Base-by-base conservation (phyloP, 2,329 filamentous ascomycete species). In the Penicillium sp. region DNA sequence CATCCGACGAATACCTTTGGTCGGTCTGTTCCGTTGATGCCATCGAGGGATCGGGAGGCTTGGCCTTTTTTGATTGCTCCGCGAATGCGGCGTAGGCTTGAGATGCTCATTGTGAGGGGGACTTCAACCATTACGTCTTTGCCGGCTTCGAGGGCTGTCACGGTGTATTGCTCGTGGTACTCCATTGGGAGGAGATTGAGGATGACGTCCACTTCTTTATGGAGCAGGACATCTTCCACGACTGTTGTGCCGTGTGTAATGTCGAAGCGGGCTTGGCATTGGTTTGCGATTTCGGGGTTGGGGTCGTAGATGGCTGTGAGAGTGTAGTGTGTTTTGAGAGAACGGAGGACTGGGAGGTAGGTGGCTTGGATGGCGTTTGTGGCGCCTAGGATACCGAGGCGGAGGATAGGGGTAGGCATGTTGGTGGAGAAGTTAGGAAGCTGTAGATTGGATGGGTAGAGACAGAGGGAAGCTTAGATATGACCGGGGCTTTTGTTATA, bases 51-150 rank as follows among this genome's bases (percentile, higher is more conserved):
- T 12, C 49, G 50, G 2, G 40, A 13, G 12, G 40, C 19, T 10
- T 40, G 25, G 29, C 60, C 64, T 40, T 64, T 61, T 15, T 59
- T 54, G 21, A 43, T 59, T 17, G 84, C 84, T 0, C 73, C 78
- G 31, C 81, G 71, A 23, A 88, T 80, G 0, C 72, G 67, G 27
- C 80, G 70, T 0, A 80, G 72, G 47, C 80, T 79, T 2, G 73
- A 75, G 21, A 81, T 69, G 25, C 75, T 81, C 5, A 87, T 66
- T 0, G 83, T 77, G 2, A 85, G 64, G 0, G 86, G 85, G 57
- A 86, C 86, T 67, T 88, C 85, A 4, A 88, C 73, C 58, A 88
- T 77, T 12, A 82, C 80, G 60, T 82, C 74, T 67, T 88, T 88
- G 53, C 80, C 77, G 17, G 80, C 70, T 53, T 80, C 60, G 1